These are phyloP conservation scores for Lactarius psammicola DNA, from an alignment of 768 basidiomycete genomes.

Conservation along the genomic window DNA sequence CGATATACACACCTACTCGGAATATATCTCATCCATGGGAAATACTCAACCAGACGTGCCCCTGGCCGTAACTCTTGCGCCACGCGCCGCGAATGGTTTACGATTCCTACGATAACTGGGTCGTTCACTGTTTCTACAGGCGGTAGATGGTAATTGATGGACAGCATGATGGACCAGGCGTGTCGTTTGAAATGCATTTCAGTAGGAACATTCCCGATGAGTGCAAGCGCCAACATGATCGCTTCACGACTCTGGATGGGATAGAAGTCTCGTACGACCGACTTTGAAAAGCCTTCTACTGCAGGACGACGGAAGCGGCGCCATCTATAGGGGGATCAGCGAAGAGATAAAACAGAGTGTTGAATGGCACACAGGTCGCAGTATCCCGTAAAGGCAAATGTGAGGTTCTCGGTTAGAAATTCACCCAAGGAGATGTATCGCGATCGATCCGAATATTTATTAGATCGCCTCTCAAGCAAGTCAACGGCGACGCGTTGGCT, in stretches of 20 bases:
- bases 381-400: not conserved
- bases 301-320: not conserved
- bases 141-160: conserved; percentile 10
- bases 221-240: conserved; percentile 1
- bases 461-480: not conserved
- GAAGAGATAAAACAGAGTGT: not conserved
- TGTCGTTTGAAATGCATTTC: conserved; percentile 33
- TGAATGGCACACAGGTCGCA: not conserved
- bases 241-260: not conserved
- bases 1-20: not conserved
- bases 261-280: not conserved
- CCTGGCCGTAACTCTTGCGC: not conserved
- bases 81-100: not conserved
- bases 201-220: conserved; percentile 33
- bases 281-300: not conserved
- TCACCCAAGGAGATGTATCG: not conserved
- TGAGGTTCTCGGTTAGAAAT: not conserved
- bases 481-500: not conserved
- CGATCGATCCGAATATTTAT: not conserved
- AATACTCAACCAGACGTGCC: not conserved
- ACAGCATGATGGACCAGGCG: conserved; percentile 33
- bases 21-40: not conserved
- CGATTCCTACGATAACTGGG: not conserved
- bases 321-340: not conserved
- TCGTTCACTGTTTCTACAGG: conserved; percentile 19